Base-by-base conservation (phyloP, 352 stramenopile species). In the Globisporangium iwayamae region DNA sequence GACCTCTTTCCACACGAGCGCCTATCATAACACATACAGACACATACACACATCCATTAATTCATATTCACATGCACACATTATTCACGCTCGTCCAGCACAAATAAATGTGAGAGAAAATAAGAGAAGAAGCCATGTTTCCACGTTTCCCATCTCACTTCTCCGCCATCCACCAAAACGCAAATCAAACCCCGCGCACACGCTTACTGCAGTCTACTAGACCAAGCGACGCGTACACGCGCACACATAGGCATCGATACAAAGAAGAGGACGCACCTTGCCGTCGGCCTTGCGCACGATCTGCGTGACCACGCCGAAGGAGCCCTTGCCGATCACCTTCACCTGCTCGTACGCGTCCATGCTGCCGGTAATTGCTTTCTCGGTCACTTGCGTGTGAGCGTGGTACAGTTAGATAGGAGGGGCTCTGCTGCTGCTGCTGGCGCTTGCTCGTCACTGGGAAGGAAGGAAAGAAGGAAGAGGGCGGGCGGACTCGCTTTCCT, bases 1-100 rank as follows among this genome's bases (percentile, higher is more conserved):
- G 32, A 96, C 79, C 71, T 98, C 92, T 62, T 97, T 96, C 72
- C 91, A 98, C 68, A 98, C 92, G 34, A 98, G 84, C 68, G 83
- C 83, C 89, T 97, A 11, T 1, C 18, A 57, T 10, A 22, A 28
- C 8, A 25, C 25, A 28, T 28, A 28, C 25, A 38, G 2, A 41
- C 36, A 11, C 30, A 38, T 10, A 10, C 28, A 38, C 32, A 13
- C 8, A 4, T 39, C 36, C 28, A 25, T 43, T 41, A 43, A 41
- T 41, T 16, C 10, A 38, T 41, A 9, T 20, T 20, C 10, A 5
- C 16, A 56, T 14, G 25, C 13, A 22, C 25, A 41, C 13, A n/a
- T 14, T 38, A 10, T 56, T 28, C 41, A 25, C 28, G 54, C 41
- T 18, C n/a, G 32, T 22, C 34, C 34, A 8, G 34, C 34, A 39